These are phyloP conservation scores for Xylaria hypoxylon DNA, from an alignment of 2,329 filamentous ascomycete genomes.

Conservation along the genomic window DNA sequence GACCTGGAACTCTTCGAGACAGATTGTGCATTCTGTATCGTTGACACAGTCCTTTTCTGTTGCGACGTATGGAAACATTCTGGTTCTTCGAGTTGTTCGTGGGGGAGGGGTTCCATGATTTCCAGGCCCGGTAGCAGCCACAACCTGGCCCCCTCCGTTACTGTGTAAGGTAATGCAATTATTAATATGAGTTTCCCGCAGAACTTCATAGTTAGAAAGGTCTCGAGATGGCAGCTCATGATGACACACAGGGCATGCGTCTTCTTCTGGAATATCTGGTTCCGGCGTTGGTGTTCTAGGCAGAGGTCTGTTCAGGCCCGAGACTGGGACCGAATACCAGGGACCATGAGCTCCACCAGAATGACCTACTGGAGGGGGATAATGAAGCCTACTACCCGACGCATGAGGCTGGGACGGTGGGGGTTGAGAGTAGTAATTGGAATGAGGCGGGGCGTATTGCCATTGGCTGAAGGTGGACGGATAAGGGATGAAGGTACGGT, in stretches of 20 bases:
- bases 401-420: conserved; percentile 6
- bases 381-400: conserved; percentile 9
- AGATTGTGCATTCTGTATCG: conserved; percentile 75
- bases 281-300: conserved; percentile 51
- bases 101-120: conserved; percentile 48
- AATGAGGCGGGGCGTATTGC: conserved; percentile 17
- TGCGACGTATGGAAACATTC: conserved; percentile 72
- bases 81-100: conserved; percentile 61
- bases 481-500: conserved; percentile 18
- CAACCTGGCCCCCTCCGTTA: conserved; percentile 53
- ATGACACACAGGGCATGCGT: conserved; percentile 83
- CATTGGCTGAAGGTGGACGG: conserved; percentile 14
- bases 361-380: conserved; percentile 1
- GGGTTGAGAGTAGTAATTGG: conserved; percentile 22
- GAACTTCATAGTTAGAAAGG: conserved; percentile 64
- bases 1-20: conserved; percentile 73
- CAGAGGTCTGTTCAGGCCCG: conserved; percentile 51
- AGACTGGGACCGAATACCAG: conserved; percentile 53
- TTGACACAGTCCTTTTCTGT: conserved; percentile 78
- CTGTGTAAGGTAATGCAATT: conserved; percentile 68
- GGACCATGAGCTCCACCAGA: conserved; percentile 39
- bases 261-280: conserved; percentile 73
- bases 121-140: conserved; percentile 36
- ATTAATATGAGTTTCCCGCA: conserved; percentile 69
- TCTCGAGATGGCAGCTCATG: conserved; percentile 71